phyloP scores from a whole-genome alignment of 345 rosid species.

The Eutrema heterophyllum region DNA sequence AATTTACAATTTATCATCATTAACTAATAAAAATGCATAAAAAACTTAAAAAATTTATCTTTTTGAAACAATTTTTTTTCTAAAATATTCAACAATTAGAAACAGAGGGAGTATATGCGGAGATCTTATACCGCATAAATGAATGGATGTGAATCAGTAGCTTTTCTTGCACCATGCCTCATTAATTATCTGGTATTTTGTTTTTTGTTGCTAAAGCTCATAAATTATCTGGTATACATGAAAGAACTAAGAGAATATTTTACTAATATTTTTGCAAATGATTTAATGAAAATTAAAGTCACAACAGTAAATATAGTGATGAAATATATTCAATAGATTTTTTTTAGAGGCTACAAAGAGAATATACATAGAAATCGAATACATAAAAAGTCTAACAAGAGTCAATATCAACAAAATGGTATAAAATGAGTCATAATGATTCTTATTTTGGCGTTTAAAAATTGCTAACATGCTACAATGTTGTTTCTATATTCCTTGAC shows the following conservation, averaged over 20 bases:
- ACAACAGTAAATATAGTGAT: not conserved
- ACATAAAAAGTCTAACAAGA: slow-evolving; percentile 19
- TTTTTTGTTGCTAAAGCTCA: too few species aligned
- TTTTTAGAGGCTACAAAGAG: slow-evolving; percentile 11
- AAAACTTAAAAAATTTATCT: too few species aligned
- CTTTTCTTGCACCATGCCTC: not conserved
- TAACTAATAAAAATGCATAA: too few species aligned
- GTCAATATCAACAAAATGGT: slow-evolving; percentile 19
- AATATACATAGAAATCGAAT: not conserved
- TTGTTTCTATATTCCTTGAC: not conserved
- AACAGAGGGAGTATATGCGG: too few species aligned
- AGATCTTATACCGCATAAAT: not conserved
- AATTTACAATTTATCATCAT: too few species aligned
- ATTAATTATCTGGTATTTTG: not conserved
- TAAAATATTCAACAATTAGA: too few species aligned
- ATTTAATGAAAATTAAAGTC: not conserved
- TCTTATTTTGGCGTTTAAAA: not conserved
- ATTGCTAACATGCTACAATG: not conserved
- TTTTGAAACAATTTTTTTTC: too few species aligned
- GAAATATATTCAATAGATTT: not conserved
- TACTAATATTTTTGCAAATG: not conserved
- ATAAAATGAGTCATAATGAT: slow-evolving; percentile 11
- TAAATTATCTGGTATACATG: not conserved
- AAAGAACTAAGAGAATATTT: not conserved
- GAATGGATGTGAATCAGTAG: not conserved